Evolutionary conservation across 2,329 filamentous ascomycete genomes (phyloP), one percentile per base, ranked within the genome.

Genomic region (Aspergillus piperis): DNA sequence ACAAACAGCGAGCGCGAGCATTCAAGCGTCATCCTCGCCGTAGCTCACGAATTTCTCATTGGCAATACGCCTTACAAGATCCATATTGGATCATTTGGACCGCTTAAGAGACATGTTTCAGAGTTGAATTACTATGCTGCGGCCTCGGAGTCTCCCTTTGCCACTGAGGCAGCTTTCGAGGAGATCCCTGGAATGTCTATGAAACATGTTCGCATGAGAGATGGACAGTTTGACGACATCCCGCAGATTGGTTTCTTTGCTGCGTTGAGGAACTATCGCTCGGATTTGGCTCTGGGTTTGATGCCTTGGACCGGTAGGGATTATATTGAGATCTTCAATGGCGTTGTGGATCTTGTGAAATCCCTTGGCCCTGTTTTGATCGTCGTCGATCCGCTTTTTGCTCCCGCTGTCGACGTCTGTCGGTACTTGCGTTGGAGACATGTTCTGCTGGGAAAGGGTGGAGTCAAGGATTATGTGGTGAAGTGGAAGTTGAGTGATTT

Each of bases 1-100:
- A 77, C 77, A 1, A 79, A 77, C 60, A 66, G 71, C 50, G 79
- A 81, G 60, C 69, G 71, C 53, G 79, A 80, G 8, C 75, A 80
- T 50, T 72, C 76, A 6, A 80, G 76, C 50, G 73, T 80, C n/a
- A 70, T 75, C 39, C 59, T 82, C 2, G 78, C 78, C 6, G 73
- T 75, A 0, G 68, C 67, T 6, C 68, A 77, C 38, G 77, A 77
- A 19, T 62, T 81, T 5, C 64, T 77, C 3, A 62, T 71, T 2
- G 11, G 11, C 11, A 66, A 71, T 6, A 63, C 69, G 2, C 50
- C 71, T 5, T 70, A 76, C 39, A 71, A 77, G 19, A 65, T 81
- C 8, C 79, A 81, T 59, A 71, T 62, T 23, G 73, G 74, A 1
- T 69, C 76, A 3, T 64, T 64, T 1, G 73, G 70, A 8, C 70